Base-by-base conservation (phyloP, 78 protist genomes). In the Chrysochromulina parva region DNA sequence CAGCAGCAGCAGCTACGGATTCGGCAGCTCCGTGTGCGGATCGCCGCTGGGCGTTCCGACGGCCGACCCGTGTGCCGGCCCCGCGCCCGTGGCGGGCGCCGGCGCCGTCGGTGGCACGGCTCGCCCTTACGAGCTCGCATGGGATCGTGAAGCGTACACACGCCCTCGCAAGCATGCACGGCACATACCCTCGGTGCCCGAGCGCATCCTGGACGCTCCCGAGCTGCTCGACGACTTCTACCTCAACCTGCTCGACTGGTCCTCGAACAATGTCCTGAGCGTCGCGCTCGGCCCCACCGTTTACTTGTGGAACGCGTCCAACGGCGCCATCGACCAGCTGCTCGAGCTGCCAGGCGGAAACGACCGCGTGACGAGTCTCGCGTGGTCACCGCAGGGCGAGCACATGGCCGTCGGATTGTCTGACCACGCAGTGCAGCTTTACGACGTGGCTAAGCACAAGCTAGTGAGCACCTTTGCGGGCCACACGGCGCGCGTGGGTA, bases 201-300 rank as follows among this genome's bases (percentile, higher is more conserved):
- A 95, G 62, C 93, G 96, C 2, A 93, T 96, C 62, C 92, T 95
- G 20, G 92, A 88, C 62, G 91, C 94, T 14, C 94, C 91, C 7
- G 91, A 95, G 53, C 76, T 98, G 24, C 87, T 88, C 22, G 99
- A 98, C 80, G 99, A 99, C 95, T 99, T 89, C 90, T 99, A 99
- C 93, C 92, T 98, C 62, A 99, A 99, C 94, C 94, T 98, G 14
- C 93, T 99, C n/a, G 99, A 99, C 94, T 99, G 99, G 99, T 52
- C 88, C 90, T 4, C 88, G 53, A 50, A 86, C 58, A 96, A 97
- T 92, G 73, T 94, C 48, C 94, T 99, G 14, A 99, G 99, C 17
- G 98, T 99, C 53, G 99, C 98, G 14, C 97, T 99, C 14, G 97
- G 96, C 66, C 85, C 90, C 71, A 57, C 97, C 17, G 98, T 97